phyloP scores from a whole-genome alignment of 2,329 filamentous ascomycete genomes.

The Sporothrix pseudoabietina region DNA sequence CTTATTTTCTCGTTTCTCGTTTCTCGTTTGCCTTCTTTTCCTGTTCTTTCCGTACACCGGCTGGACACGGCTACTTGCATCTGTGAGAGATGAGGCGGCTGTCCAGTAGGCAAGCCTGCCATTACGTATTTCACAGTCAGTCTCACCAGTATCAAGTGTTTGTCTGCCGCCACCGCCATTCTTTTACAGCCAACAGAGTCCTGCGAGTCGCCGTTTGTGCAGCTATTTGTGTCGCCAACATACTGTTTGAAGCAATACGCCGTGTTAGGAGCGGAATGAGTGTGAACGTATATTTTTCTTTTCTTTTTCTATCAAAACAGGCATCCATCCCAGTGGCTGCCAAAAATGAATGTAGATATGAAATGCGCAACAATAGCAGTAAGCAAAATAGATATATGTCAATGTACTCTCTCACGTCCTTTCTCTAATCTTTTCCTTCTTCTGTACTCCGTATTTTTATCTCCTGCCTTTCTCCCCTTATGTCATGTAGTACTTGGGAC shows the following conservation, averaged over 20 bases:
- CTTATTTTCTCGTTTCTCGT: not conserved
- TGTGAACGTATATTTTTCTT: slow-evolving; percentile 8
- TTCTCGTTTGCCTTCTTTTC: not conserved
- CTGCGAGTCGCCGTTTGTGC: not conserved
- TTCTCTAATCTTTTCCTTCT: not conserved
- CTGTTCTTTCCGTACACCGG: not conserved
- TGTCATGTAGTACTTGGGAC: slow-evolving; percentile 73
- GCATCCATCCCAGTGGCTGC: not conserved
- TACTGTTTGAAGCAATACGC: not conserved
- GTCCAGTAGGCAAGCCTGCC: slow-evolving; percentile 4
- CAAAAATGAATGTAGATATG: not conserved
- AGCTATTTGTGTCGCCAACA: not conserved
- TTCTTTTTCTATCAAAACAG: slow-evolving; percentile 17
- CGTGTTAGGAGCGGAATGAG: not conserved
- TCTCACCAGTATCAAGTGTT: too few relatives aligned
- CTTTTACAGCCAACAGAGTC: not conserved
- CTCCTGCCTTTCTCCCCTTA: slow-evolving; percentile 36
- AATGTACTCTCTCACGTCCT: not conserved
- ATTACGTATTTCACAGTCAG: not conserved
- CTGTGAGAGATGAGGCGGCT: not conserved
- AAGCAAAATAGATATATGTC: not conserved
- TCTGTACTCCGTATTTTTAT: not conserved
- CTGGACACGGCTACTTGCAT: not conserved
- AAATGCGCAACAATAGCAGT: not conserved
- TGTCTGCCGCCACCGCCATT: not conserved